phyloP scores from a whole-genome alignment of 192 early-diverging fungal genomes.

The Glomus cerebriforme region DNA sequence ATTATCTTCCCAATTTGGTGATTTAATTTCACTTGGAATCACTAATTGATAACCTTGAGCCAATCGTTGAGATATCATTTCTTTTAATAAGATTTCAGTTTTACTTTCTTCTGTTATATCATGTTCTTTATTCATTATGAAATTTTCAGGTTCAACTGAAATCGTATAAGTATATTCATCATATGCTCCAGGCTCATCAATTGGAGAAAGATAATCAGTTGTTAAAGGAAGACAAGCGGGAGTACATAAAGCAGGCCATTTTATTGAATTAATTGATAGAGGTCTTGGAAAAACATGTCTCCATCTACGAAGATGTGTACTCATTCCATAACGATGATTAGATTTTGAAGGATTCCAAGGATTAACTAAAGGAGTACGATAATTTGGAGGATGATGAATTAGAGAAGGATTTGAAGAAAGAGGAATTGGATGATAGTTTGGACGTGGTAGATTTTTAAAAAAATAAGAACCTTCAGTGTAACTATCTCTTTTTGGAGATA shows the following conservation, averaged over 20 bases:
- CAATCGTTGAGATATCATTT: constrained; percentile 88
- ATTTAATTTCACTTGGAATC: constrained; percentile 36
- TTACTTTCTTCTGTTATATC: constrained; percentile 43
- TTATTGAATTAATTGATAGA: constrained; percentile 41
- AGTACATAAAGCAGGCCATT: constrained; percentile 91
- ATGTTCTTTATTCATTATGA: constrained; percentile 45
- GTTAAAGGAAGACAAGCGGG: constrained; percentile 94
- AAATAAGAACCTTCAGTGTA: constrained; percentile 34
- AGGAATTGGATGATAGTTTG: constrained; percentile 26
- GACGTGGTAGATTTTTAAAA: constrained; percentile 39
- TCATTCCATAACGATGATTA: constrained; percentile 48
- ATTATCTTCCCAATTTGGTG: constrained; percentile 15
- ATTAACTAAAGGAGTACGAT: constrained; percentile 51
- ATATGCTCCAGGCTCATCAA: constrained; percentile 68
- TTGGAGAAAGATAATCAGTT: constrained; percentile 78
- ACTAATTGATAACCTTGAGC: constrained; percentile 93
- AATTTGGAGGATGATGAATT: constrained; percentile 27
- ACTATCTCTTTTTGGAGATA: constrained; percentile 28
- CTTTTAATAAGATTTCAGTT: constrained; percentile 68
- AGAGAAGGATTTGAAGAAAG: not conserved
- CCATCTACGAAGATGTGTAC: constrained; percentile 79
- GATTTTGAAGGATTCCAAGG: constrained; percentile 72
- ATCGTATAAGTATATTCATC: constrained; percentile 78
- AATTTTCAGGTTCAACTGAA: constrained; percentile 53
- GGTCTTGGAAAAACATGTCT: constrained; percentile 74